Base-by-base conservation (phyloP, 2,329 filamentous ascomycete species). In the Ceratocystis lukuohia region DNA sequence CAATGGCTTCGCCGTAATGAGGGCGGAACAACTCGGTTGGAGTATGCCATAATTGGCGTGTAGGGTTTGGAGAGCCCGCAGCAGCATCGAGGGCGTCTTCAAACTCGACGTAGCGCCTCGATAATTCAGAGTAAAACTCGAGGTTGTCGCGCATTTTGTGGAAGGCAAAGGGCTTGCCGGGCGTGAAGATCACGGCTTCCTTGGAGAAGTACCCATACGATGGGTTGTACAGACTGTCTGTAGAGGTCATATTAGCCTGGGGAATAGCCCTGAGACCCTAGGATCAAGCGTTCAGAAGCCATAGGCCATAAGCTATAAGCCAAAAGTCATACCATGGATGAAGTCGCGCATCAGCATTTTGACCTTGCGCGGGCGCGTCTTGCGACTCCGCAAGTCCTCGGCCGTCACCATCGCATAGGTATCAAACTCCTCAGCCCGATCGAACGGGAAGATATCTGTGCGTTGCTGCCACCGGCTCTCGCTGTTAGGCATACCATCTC, bases 271-370 rank as follows among this genome's bases (percentile, higher is more conserved):
- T 12, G 37, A 41, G 37, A 41, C 37, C 37, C 37, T 41, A 41
- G 37, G 37, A 41, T 41, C 37, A 41, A 41, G 37, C 10, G 10
- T 12, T 41, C 37, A 41, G 37, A 41, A 41, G 22, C 48, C 25
- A 12, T 50, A 22, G 5, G 22, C 6, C n/a, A 22, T 10, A 44
- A 37, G 17, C 12, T 4, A 45, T 8, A 46, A 20, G n/a, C 33
- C 46, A 45, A 17, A 30, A 57, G 28, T 17, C 71, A 68, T 72
- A 91, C 89, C 92, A 75, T 99, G 94, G 73, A 99, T 94, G 74
- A 99, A 99, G 80, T 99, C 95, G 70, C 95, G 84, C 74, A 95
- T 89, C 73, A 96, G 78, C 94, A 99, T 99, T 83, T 96, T 96
- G 70, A 96, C 92, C 75, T 88, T 83, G 73, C 84, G 84, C 57